Base-by-base conservation (phyloP, 2,329 filamentous ascomycete species). In the Xylaria sp. region DNA sequence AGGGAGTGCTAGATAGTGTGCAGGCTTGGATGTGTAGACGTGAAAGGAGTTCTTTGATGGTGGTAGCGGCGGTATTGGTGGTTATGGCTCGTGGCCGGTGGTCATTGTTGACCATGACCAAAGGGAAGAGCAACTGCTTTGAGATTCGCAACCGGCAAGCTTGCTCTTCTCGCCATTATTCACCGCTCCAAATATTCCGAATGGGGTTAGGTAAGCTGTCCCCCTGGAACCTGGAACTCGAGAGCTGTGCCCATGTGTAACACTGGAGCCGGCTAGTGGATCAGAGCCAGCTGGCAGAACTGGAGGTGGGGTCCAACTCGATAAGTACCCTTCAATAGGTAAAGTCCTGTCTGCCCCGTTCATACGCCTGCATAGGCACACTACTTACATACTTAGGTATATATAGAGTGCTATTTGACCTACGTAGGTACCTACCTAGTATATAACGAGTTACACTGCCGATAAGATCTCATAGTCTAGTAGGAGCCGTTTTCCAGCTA, bases 141-240 rank as follows among this genome's bases (percentile, higher is more conserved):
- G 46, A 49, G 61, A 58, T 63, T 70, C 63, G 68, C 61, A 69
- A 67, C 66, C 68, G 71, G 74, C 74, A 73, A 74, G 70, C 74
- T 72, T 69, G 71, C 69, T 66, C 58, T 71, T 74, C 59, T 64
- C 74, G 75, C 74, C 71, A 33, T 52, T 23, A n/a, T 48, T 73
- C 65, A 76, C 75, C 75, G 74, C 75, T 59, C 57, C 41, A 18
- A 15, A 23, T 23, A n/a, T 46, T 43, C 43, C 57, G 41, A 58
- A 68, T 58, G 25, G 23, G 57, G 66, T 36, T 65, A 67, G 6
- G 15, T 3, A 18, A 0, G 15, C 5, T 46, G 48, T 28, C 2
- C 25, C 55, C 28, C 28, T 28, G 28, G n/a, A n/a, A 7, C 13
- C 18, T 39, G n/a, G 5, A 10, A 20, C 51, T 52, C 25, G 13